phyloP scores from a whole-genome alignment of 257 asterid genomes.

The Salvia splendens region DNA sequence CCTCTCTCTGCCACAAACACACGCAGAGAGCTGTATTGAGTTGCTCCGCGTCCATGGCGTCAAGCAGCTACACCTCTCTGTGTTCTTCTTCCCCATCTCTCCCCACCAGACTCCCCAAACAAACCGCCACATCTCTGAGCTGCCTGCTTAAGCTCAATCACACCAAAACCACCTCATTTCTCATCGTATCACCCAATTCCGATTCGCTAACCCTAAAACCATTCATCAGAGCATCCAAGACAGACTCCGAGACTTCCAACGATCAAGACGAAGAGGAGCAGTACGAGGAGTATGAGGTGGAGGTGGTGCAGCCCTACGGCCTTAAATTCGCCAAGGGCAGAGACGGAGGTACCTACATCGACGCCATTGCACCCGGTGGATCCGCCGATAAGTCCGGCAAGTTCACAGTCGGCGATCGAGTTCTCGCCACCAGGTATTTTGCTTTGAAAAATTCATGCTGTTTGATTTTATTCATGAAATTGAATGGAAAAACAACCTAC shows the following conservation, averaged over 20 bases:
- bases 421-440: constrained; percentile 81
- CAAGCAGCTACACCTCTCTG: constrained; percentile 51
- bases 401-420: constrained; percentile 88
- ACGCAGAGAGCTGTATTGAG: too few relatives aligned
- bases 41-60: constrained; percentile 56
- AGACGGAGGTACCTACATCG: constrained; percentile 95
- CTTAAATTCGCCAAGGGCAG: constrained; percentile 76
- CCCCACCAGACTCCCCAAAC: constrained; percentile 43
- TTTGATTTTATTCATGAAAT: constrained; percentile 28
- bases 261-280: constrained; percentile 34
- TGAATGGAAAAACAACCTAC: background rate
- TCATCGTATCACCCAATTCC: constrained; percentile 29
- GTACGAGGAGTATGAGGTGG: constrained; percentile 80
- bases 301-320: constrained; percentile 73
- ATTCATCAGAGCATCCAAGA: constrained; percentile 49
- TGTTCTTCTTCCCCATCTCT: constrained; percentile 55
- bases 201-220: constrained; percentile 30
- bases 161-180: constrained; percentile 37
- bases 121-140: constrained; percentile 34
- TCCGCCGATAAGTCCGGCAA: constrained; percentile 70
- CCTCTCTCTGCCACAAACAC: background rate
- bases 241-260: constrained; percentile 34
- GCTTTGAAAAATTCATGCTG: background rate
- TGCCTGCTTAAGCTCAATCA: constrained; percentile 47
- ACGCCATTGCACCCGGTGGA: constrained; percentile 89